Evolutionary conservation across 2,329 filamentous ascomycete genomes (phyloP).

Genomic region (Penicillium sp.): DNA sequence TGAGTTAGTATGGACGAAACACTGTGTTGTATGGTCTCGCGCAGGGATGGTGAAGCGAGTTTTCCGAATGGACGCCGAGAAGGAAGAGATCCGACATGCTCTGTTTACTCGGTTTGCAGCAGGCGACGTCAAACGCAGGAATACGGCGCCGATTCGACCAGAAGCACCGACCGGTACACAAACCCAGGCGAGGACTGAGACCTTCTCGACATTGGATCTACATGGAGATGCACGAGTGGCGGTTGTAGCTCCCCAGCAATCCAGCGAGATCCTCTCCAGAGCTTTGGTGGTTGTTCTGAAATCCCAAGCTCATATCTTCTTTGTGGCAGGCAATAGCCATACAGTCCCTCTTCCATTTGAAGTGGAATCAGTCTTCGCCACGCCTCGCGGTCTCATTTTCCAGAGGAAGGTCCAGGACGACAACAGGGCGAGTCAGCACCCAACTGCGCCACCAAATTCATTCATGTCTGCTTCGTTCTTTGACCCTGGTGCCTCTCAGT

Average conservation of each 20-base stretch:
- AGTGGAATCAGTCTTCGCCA: slow-evolving; percentile 79
- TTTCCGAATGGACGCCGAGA: slow-evolving; percentile 81
- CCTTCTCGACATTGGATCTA: slow-evolving; percentile 25
- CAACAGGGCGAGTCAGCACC: slow-evolving; percentile 23
- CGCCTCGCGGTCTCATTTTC: slow-evolving; percentile 76
- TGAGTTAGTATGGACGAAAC: slow-evolving; percentile 71
- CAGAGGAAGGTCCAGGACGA: slow-evolving; percentile 65
- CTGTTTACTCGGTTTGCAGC: slow-evolving; percentile 76
- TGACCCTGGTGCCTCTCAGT: slow-evolving; percentile 34
- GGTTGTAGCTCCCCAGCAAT: slow-evolving; percentile 19
- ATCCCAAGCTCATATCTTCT: slow-evolving; percentile 90
- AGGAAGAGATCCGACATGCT: slow-evolving; percentile 80
- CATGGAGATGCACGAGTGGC: slow-evolving; percentile 23
- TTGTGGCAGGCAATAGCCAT: slow-evolving; percentile 80
- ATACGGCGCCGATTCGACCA: slow-evolving; percentile 2
- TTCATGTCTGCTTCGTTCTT: slow-evolving; percentile 67
- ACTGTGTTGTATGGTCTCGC: slow-evolving; percentile 82
- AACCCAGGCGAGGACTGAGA: slow-evolving; percentile 13
- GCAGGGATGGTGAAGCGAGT: slow-evolving; percentile 79
- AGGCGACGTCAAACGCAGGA: slow-evolving; percentile 23
- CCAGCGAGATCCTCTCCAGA: slow-evolving; percentile 40
- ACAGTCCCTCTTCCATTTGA: slow-evolving; percentile 93
- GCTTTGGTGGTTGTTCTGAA: slow-evolving; percentile 88
- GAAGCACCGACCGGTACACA: not conserved
- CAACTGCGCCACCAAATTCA: slow-evolving; percentile 70